Evolutionary conservation across 2,329 filamentous ascomycete species (phyloP).

Genomic region (Alternaria sp.): DNA sequence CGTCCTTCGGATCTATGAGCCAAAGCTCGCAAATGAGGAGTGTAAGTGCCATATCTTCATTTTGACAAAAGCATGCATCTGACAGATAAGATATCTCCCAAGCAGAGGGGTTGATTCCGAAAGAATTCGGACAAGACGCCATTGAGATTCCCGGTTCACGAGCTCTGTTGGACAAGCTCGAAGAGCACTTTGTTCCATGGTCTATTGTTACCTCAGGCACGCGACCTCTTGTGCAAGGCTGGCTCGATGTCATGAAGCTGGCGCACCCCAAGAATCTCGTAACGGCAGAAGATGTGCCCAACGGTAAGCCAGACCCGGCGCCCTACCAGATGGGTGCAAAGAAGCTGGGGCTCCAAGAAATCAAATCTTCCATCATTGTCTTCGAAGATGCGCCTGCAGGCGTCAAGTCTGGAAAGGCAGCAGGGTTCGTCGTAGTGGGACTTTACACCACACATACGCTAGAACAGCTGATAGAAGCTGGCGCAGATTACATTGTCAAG

Average conservation of each 20-base stretch:
- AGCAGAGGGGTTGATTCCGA: slow-evolving; percentile 79
- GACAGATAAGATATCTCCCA: slow-evolving; percentile 70
- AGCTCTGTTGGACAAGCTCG: slow-evolving; percentile 70
- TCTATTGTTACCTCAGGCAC: slow-evolving; percentile 72
- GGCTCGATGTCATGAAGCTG: slow-evolving; percentile 58
- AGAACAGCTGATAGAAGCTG: slow-evolving; percentile 73
- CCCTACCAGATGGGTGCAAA: slow-evolving; percentile 55
- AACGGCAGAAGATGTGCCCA: slow-evolving; percentile 57
- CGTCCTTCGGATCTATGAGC: slow-evolving; percentile 76
- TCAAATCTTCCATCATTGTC: slow-evolving; percentile 66
- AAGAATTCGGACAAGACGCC: slow-evolving; percentile 77
- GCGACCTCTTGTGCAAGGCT: slow-evolving; percentile 55
- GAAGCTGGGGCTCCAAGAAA: slow-evolving; percentile 51
- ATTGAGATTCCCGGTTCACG: slow-evolving; percentile 86
- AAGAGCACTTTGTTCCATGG: slow-evolving; percentile 71
- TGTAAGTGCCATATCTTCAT: slow-evolving; percentile 64
- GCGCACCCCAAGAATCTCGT: slow-evolving; percentile 55
- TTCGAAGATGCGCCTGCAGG: slow-evolving; percentile 90
- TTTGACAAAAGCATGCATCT: background rate
- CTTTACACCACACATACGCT: slow-evolving; percentile 82
- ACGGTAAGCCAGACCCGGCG: slow-evolving; percentile 59
- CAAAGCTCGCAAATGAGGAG: slow-evolving; percentile 89
- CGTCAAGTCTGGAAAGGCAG: slow-evolving; percentile 80
- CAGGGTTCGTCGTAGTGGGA: slow-evolving; percentile 84
- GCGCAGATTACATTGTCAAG: slow-evolving; percentile 85